Evolutionary conservation across 345 rosid species (phyloP).

Genomic region (Clausena lansium): DNA sequence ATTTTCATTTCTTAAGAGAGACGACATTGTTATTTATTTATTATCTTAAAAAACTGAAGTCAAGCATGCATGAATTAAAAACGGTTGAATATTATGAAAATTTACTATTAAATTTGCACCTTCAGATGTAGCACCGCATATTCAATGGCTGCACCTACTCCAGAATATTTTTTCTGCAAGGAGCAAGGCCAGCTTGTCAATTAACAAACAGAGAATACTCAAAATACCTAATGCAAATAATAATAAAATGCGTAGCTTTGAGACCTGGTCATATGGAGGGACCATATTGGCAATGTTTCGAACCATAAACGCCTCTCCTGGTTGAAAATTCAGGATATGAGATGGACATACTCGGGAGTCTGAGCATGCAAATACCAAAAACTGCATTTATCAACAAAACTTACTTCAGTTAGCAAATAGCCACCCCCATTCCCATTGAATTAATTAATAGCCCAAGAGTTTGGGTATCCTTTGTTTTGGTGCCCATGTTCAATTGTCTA

Average conservation of each 20-base stretch:
- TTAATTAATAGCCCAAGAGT: background rate
- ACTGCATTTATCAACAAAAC: constrained; percentile 42
- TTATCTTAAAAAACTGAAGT: background rate
- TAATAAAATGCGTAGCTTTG: background rate
- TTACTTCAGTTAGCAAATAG: background rate
- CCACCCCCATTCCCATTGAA: too few relatives aligned
- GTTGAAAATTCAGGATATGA: constrained; percentile 84
- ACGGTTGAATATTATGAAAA: background rate
- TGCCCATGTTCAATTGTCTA: background rate
- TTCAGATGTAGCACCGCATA: constrained; percentile 87
- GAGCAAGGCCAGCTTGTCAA: background rate
- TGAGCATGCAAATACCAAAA: constrained; percentile 95
- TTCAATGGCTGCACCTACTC: constrained; percentile 93
- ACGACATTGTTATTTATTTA: background rate
- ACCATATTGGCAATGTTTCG: constrained; percentile 98
- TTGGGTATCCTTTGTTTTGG: background rate
- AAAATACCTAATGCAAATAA: background rate
- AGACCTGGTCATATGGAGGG: constrained; percentile 76
- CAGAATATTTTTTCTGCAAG: constrained; percentile 63
- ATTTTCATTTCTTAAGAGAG: background rate
- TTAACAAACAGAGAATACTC: background rate
- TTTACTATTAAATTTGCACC: constrained; percentile 40
- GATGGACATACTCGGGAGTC: constrained; percentile 97
- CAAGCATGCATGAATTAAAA: background rate
- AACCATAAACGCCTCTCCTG: constrained; percentile 94